Conservation (phyloP, 106 monocot genomes). For the Platanthera guangdongensis region DNA sequence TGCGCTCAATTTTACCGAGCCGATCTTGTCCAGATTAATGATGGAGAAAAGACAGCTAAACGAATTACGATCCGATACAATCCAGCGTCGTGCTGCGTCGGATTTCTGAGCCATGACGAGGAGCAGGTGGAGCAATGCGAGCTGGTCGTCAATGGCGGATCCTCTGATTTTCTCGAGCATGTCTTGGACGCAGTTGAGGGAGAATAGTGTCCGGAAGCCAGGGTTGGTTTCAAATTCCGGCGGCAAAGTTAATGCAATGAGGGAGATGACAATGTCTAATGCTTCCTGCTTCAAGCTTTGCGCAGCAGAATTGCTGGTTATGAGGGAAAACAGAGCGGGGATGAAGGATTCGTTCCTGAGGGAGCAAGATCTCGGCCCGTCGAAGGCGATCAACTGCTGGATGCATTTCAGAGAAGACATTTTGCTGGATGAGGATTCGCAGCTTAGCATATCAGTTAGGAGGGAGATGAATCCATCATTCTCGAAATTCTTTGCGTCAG, state of each 20-base stretch:
- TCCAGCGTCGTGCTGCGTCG: background rate
- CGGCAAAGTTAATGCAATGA: background rate
- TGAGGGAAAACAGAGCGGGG: conserved; percentile 5
- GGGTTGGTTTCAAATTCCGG: background rate
- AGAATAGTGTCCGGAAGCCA: conserved; percentile 4
- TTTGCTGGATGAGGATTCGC: background rate
- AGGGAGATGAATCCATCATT: conserved; percentile 7
- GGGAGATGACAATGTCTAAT: conserved; percentile 9
- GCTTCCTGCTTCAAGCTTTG: conserved; percentile 6
- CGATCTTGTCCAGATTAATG: background rate
- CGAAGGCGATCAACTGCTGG: background rate
- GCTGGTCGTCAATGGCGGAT: background rate
- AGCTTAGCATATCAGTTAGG: conserved; percentile 5
- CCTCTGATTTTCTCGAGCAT: background rate
- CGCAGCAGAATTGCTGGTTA: background rate
- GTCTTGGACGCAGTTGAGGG: conserved; percentile 7
- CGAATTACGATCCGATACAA: background rate
- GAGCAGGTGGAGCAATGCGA: conserved; percentile 6
- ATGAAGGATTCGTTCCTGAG: background rate
- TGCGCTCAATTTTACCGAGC: background rate
- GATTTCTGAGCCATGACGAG: conserved; percentile 8
- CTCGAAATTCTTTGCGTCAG: background rate
- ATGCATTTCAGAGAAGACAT: conserved; percentile 8
- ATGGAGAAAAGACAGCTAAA: conserved; percentile 3
- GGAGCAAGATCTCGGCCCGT: background rate